Conservation (phyloP, 257 asterid species). For the Eucommia ulmoides region DNA sequence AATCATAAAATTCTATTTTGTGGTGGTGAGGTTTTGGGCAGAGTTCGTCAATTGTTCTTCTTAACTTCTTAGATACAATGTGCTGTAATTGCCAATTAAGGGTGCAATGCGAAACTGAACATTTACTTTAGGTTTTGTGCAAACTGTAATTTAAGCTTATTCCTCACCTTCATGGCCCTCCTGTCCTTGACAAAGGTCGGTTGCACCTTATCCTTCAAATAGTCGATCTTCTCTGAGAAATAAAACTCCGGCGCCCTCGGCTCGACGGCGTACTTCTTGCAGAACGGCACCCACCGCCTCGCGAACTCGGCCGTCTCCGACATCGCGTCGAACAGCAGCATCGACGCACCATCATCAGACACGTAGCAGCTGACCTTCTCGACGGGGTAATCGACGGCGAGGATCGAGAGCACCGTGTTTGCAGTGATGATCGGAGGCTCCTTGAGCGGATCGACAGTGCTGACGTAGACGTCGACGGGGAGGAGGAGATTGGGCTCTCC, state of each 20-base stretch:
- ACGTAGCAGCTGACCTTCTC: constrained; percentile 76
- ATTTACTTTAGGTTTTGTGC: too few species aligned
- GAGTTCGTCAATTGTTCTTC: too few species aligned
- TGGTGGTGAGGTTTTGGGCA: too few species aligned
- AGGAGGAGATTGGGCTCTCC: constrained; percentile 41
- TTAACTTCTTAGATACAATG: too few species aligned
- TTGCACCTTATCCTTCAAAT: constrained; percentile 69
- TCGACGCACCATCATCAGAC: constrained; percentile 87
- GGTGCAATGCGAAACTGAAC: too few species aligned
- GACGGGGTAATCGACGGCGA: constrained; percentile 70
- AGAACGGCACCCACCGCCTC: constrained; percentile 85
- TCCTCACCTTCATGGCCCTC: constrained; percentile 80
- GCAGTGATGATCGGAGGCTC: constrained; percentile 86
- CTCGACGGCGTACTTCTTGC: constrained; percentile 60
- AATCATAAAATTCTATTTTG: too few species aligned
- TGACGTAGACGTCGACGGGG: constrained; percentile 61
- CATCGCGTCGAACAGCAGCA: constrained; percentile 67
- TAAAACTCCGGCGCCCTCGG: constrained; percentile 81
- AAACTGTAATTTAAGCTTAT: too few species aligned
- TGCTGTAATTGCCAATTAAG: too few species aligned
- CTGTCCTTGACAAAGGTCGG: constrained; percentile 81
- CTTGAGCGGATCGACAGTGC: constrained; percentile 72
- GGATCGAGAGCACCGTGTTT: constrained; percentile 64
- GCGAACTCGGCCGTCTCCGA: constrained; percentile 75
- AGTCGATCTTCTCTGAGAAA: constrained; percentile 71